Conservation (phyloP, 1,139 yeast genomes). For the Ogataea hybrid region DNA sequence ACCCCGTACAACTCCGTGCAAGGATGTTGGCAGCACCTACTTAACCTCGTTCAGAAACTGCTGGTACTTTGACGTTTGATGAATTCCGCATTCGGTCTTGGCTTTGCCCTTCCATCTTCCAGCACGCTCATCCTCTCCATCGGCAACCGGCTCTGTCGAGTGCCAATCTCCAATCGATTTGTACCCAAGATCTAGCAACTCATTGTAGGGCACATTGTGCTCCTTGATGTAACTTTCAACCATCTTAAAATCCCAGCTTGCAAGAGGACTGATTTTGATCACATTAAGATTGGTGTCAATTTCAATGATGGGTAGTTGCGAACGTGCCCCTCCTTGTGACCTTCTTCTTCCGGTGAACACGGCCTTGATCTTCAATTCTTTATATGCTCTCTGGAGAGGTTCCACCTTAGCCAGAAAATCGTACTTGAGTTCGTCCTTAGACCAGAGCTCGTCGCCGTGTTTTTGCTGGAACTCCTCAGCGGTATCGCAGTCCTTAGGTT, state of each 20-base stretch:
- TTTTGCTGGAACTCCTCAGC: conserved; percentile 64
- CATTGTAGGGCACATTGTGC: conserved; percentile 81
- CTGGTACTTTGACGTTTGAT: conserved; percentile 71
- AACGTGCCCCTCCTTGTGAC: conserved; percentile 86
- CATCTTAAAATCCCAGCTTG: conserved; percentile 75
- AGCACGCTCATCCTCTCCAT: conserved; percentile 91
- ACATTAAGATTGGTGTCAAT: conserved; percentile 66
- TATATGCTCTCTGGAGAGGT: conserved; percentile 85
- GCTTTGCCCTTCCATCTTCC: conserved; percentile 96
- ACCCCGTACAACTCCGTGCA: conserved; percentile 3
- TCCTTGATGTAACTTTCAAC: conserved; percentile 69
- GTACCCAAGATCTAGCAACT: conserved; percentile 79
- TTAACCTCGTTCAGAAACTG: conserved; percentile 40
- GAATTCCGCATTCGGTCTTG: conserved; percentile 97
- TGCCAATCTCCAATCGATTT: conserved; percentile 96
- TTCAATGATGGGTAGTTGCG: conserved; percentile 73
- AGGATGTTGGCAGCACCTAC: conserved; percentile 3
- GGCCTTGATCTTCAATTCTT: conserved; percentile 66
- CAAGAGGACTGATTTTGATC: conserved; percentile 85
- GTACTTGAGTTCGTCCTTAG: conserved; percentile 72
- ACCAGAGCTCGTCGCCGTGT: conserved; percentile 84
- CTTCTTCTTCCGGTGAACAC: conserved; percentile 91
- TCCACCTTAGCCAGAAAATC: conserved; percentile 91
- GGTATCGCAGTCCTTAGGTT: conserved; percentile 55
- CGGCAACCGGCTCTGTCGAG: conserved; percentile 84